These are phyloP conservation scores for Endotrypanum monterogeii DNA, from an alignment of 208 protist species.

Conservation along the genomic window DNA sequence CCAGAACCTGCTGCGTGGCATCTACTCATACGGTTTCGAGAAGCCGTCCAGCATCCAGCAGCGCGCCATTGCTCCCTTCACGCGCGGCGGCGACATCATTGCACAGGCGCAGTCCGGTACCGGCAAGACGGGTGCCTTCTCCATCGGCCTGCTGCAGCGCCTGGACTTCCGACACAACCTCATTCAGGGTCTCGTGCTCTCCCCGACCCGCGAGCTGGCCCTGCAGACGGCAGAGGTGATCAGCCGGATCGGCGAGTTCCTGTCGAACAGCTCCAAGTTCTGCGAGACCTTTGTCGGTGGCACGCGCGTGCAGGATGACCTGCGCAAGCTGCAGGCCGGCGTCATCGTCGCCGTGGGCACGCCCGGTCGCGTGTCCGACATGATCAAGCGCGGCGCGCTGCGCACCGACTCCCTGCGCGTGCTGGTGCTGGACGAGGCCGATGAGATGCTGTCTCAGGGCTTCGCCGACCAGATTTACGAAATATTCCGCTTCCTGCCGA, in stretches of 20 bases:
- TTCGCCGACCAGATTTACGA: conserved; percentile 99
- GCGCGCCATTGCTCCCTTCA: conserved; percentile 97
- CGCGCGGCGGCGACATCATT: conserved; percentile 87
- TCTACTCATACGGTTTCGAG: conserved; percentile 99
- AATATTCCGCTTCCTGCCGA: conserved; percentile 97
- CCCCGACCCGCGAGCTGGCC: conserved; percentile 96
- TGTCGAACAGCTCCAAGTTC: conserved; percentile 80
- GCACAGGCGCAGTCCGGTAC: conserved; percentile 97
- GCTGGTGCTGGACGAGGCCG: conserved; percentile 99
- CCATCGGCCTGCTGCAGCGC: conserved; percentile 94
- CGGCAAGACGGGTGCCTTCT: conserved; percentile 99
- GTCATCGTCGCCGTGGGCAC: conserved; percentile 97
- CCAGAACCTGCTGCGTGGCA: conserved; percentile 71
- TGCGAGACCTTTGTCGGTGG: conserved; percentile 94
- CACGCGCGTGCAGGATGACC: conserved; percentile 96
- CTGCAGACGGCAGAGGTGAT: conserved; percentile 97
- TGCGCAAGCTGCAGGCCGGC: conserved; percentile 90
- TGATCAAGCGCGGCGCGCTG: conserved; percentile 94
- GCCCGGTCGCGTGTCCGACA: conserved; percentile 97
- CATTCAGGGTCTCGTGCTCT: conserved; percentile 96
- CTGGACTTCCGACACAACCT: conserved; percentile 90
- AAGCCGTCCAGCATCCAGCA: conserved; percentile 95
- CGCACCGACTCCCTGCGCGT: conserved; percentile 92
- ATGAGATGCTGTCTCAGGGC: conserved; percentile 98
- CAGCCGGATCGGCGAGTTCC: conserved; percentile 96